These are phyloP conservation scores for Hyphopichia homilentoma DNA, from an alignment of 805 yeast species.

Conservation along the genomic window DNA sequence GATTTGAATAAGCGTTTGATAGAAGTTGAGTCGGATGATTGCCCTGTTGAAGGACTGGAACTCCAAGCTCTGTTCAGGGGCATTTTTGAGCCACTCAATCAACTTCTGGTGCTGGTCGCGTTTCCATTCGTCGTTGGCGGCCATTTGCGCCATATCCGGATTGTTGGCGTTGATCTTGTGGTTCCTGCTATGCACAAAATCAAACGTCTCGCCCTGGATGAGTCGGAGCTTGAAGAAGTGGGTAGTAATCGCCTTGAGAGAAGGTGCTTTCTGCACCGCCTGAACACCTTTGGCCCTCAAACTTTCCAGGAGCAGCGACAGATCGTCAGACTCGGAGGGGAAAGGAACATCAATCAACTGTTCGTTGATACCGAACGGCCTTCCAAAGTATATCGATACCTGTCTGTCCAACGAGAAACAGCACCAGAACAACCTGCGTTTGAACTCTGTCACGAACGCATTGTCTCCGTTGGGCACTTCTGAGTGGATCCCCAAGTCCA, in stretches of 20 bases:
- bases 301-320: too few relatives aligned
- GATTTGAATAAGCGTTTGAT: conserved; percentile 8
- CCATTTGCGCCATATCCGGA: background rate
- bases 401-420: conserved; percentile 77
- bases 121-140: conserved; percentile 2
- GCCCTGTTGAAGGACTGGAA: conserved; percentile 1
- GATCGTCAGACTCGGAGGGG: conserved; percentile 38
- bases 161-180: conserved; percentile 1
- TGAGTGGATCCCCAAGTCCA: conserved; percentile 12
- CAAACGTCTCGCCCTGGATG: conserved; percentile 4
- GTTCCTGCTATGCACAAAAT: background rate
- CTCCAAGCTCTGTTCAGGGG: background rate
- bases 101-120: conserved; percentile 3
- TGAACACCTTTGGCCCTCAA: background rate
- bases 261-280: background rate
- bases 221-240: conserved; percentile 6
- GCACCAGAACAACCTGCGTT: conserved; percentile 63
- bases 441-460: conserved; percentile 4
- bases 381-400: conserved; percentile 70
- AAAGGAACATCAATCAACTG: conserved; percentile 43
- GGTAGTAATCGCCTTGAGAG: background rate
- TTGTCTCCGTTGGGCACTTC: conserved; percentile 2
- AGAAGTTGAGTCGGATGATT: conserved; percentile 8
- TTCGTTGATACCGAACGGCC: conserved; percentile 53
- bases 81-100: conserved; percentile 2